Percentiles rank a stretch among this genome's conserved stretches.
Conservation (phyloP, 345 rosid species). For the Raphanus raphanistrum region DNA sequence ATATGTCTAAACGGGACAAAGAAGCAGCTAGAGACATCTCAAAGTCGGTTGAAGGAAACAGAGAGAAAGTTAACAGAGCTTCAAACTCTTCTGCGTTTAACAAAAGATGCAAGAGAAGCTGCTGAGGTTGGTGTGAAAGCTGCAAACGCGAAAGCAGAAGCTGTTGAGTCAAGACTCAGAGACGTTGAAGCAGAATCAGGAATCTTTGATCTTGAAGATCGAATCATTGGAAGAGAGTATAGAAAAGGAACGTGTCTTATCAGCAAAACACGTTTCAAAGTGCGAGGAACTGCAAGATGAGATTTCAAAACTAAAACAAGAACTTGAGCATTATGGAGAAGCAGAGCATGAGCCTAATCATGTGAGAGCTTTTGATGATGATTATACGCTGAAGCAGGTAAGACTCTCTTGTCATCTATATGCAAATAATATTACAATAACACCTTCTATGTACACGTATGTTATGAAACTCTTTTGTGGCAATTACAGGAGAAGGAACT, state of each 20-base stretch:
- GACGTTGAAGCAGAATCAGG: constrained; percentile 52
- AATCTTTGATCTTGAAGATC: constrained; percentile 49
- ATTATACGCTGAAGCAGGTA: constrained; percentile 65
- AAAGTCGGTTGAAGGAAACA: constrained; percentile 47
- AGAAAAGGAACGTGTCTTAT: constrained; percentile 36
- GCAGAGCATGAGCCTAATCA: constrained; percentile 40
- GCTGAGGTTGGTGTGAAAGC: constrained; percentile 50
- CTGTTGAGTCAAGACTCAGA: constrained; percentile 54
- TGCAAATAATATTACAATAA: neutral
- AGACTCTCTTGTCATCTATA: constrained; percentile 24
- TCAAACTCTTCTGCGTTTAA: constrained; percentile 44
- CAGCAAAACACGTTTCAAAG: constrained; percentile 37
- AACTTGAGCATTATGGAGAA: constrained; percentile 44
- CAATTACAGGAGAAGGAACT: constrained; percentile 70
- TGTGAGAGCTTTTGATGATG: constrained; percentile 42
- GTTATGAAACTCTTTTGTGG: neutral
- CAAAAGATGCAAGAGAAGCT: constrained; percentile 50
- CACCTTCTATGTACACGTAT: neutral
- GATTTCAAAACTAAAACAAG: constrained; percentile 51
- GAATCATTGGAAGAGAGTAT: constrained; percentile 44
- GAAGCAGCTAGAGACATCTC: constrained; percentile 48
- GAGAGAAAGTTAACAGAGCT: constrained; percentile 48
- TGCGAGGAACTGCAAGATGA: constrained; percentile 55
- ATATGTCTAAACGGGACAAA: constrained; percentile 50
- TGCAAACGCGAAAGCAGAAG: constrained; percentile 44